phyloP scores from a whole-genome alignment of 2,329 filamentous ascomycete species.

The Sordariomycetes sp. region DNA sequence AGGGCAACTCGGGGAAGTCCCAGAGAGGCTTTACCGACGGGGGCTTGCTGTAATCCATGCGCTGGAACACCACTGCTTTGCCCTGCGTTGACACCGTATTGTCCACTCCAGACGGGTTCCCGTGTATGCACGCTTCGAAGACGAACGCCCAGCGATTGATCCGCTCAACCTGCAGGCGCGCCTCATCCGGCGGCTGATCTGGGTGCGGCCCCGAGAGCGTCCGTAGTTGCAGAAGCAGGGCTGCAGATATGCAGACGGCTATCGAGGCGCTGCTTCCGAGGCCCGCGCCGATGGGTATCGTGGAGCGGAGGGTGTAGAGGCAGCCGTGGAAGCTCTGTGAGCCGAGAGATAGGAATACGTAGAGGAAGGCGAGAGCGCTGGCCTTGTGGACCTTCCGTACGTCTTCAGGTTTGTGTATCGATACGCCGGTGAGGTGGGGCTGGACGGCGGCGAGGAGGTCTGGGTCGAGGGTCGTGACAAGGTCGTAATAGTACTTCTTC shows the following conservation, averaged over 20 bases:
- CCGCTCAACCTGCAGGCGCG: constrained; percentile 80
- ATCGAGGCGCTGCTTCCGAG: constrained; percentile 93
- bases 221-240: constrained; percentile 77
- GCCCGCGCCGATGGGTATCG: constrained; percentile 84
- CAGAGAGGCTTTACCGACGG: constrained; percentile 67
- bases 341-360: constrained; percentile 82
- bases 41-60: constrained; percentile 66
- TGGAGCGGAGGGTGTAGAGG: constrained; percentile 84
- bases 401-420: constrained; percentile 52
- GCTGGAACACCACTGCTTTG: constrained; percentile 86
- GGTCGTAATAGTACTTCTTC: constrained; percentile 92
- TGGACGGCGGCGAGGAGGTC: constrained; percentile 74
- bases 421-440: constrained; percentile 66
- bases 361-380: constrained; percentile 79
- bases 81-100: constrained; percentile 93
- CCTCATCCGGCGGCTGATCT: constrained; percentile 80
- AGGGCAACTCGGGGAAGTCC: constrained; percentile 83
- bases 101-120: constrained; percentile 91
- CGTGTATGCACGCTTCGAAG: constrained; percentile 92
- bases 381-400: constrained; percentile 74
- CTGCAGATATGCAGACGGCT: constrained; percentile 75
- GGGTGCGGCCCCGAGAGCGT: constrained; percentile 84
- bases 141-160: constrained; percentile 99
- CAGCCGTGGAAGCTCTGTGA: constrained; percentile 69
- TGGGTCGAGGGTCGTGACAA: constrained; percentile 72